Evolutionary conservation across 2,329 filamentous ascomycete genomes (phyloP).

Genomic region (Ophiobolus disseminans): DNA sequence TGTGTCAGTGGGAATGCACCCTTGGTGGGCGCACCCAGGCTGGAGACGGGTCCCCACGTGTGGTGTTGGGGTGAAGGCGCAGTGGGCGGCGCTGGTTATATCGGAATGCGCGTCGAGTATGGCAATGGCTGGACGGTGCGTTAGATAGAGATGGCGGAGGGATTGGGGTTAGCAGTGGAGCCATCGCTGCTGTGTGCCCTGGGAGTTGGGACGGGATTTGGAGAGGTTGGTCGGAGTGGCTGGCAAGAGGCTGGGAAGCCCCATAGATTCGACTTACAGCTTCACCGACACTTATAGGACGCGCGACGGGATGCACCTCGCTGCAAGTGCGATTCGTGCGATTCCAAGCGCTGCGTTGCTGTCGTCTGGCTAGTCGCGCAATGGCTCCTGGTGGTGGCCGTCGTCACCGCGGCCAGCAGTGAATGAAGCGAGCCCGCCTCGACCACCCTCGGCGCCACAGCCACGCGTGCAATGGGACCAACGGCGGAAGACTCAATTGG

Average conservation of each 20-base stretch:
- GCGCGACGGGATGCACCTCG: conserved; percentile 5
- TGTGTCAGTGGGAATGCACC: conserved; percentile 19
- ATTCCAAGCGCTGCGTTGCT: conserved; percentile 16
- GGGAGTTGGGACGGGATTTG: conserved; percentile 13
- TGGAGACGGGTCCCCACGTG: conserved; percentile 20
- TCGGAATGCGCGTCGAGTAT: conserved; percentile 17
- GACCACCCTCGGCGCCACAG: conserved; percentile 22
- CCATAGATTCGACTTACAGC: conserved; percentile 14
- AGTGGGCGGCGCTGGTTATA: conserved; percentile 28
- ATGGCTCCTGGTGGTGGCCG: conserved; percentile 19
- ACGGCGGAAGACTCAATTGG: conserved; percentile 12
- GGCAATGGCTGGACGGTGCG: conserved; percentile 30
- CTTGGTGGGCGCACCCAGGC: conserved; percentile 29
- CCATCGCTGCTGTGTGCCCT: conserved; percentile 28
- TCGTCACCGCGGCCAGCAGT: conserved; percentile 22
- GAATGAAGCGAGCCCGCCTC: conserved; percentile 18
- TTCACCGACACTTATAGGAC: conserved; percentile 22
- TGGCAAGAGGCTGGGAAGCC: too few relatives aligned
- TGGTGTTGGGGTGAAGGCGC: conserved; percentile 12
- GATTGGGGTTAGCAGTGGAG: conserved; percentile 28
- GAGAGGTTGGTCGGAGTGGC: conserved; percentile 29
- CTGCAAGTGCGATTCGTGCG: conserved; percentile 21
- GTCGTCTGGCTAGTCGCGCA: conserved; percentile 15
- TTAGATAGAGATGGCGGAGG: conserved; percentile 30
- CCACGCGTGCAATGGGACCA: conserved; percentile 8